These are phyloP conservation scores for Russula virescens DNA, from an alignment of 768 basidiomycete genomes.

Conservation along the genomic window DNA sequence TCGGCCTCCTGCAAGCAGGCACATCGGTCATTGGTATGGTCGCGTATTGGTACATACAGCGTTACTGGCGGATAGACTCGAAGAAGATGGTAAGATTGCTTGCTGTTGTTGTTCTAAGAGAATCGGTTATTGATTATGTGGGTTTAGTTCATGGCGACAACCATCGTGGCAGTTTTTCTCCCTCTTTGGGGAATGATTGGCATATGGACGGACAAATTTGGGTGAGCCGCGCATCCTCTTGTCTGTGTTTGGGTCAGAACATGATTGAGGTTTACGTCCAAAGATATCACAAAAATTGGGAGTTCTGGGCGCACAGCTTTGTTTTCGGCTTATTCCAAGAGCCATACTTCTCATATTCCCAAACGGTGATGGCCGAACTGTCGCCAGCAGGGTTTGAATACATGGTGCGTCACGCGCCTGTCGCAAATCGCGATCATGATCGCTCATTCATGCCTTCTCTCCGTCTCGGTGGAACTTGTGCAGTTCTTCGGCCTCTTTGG, in stretches of 20 bases:
- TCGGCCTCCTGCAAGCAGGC: constrained; percentile 68
- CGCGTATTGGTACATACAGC: constrained; percentile 81
- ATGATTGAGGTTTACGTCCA: background rate
- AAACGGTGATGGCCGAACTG: constrained; percentile 87
- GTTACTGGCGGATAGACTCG: constrained; percentile 68
- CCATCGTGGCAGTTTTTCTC: constrained; percentile 68
- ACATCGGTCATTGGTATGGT: constrained; percentile 66
- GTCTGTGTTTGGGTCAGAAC: background rate
- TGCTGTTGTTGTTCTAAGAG: constrained; percentile 7
- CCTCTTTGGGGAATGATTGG: constrained; percentile 85
- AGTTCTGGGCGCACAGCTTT: constrained; percentile 84
- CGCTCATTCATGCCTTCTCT: background rate
- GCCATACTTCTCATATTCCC: constrained; percentile 81
- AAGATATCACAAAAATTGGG: constrained; percentile 76
- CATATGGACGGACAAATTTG: constrained; percentile 70
- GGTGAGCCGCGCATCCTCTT: constrained; percentile 38
- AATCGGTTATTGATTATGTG: background rate
- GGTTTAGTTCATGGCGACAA: constrained; percentile 64
- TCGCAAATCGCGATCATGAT: background rate
- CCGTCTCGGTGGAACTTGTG: background rate
- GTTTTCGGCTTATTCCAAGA: constrained; percentile 78
- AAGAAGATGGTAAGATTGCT: constrained; percentile 59
- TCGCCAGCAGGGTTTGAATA: constrained; percentile 85
- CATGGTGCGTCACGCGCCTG: constrained; percentile 42
- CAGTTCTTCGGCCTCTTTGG: constrained; percentile 81